These are phyloP conservation scores for Citeromyces matritensis DNA, from an alignment of 805 yeast genomes.

Conservation along the genomic window DNA sequence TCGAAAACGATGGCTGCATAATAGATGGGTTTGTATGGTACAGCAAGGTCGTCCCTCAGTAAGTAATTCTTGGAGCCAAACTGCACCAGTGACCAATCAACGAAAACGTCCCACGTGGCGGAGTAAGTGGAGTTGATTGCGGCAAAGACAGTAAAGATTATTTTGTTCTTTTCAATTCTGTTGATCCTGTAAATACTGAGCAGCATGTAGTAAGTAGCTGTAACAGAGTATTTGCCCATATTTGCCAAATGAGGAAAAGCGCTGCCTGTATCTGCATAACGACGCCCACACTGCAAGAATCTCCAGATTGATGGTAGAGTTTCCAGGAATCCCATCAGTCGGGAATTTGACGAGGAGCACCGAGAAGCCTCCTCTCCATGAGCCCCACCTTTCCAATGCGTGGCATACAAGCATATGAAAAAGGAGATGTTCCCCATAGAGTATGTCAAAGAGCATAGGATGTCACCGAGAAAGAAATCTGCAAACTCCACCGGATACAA, in stretches of 20 bases:
- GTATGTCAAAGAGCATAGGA: constrained; percentile 78
- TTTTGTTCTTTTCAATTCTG: constrained; percentile 22
- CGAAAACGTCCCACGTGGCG: constrained; percentile 75
- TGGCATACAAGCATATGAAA: constrained; percentile 70
- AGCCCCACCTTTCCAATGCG: constrained; percentile 47
- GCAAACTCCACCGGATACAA: constrained; percentile 89
- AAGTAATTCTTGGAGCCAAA: constrained; percentile 37
- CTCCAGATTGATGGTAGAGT: constrained; percentile 86
- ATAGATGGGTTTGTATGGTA: constrained; percentile 42
- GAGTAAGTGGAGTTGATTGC: constrained; percentile 55
- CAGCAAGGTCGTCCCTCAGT: constrained; percentile 61
- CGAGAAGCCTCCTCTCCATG: constrained; percentile 19
- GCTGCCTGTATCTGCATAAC: constrained; percentile 86
- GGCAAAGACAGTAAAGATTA: constrained; percentile 61
- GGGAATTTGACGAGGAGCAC: constrained; percentile 73
- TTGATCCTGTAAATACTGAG: constrained; percentile 71
- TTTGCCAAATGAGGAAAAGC: constrained; percentile 95
- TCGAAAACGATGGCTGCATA: constrained; percentile 65
- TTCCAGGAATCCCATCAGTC: constrained; percentile 68
- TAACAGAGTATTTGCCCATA: constrained; percentile 57
- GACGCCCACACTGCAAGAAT: constrained; percentile 77
- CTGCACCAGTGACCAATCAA: constrained; percentile 93
- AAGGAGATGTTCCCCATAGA: constrained; percentile 74
- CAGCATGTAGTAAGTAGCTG: constrained; percentile 53
- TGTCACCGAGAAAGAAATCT: constrained; percentile 89